Evolutionary conservation across 2,329 filamentous ascomycete genomes (phyloP).

Genomic region (Penicillium sp.): DNA sequence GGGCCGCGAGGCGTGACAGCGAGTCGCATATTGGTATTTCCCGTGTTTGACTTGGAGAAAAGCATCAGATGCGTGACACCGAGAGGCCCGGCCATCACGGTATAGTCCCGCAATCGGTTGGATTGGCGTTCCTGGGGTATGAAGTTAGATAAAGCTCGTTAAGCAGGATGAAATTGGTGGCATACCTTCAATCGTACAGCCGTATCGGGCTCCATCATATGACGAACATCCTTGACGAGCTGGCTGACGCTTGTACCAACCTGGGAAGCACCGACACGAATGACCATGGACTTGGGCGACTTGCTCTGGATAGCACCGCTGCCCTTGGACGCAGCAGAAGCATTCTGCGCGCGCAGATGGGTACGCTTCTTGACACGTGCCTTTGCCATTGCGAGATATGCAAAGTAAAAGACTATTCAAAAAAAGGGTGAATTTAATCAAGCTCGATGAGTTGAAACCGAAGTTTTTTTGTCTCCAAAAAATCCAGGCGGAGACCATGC

Average conservation of each 20-base stretch:
- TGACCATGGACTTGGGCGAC: slow-evolving; percentile 94
- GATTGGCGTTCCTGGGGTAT: slow-evolving; percentile 67
- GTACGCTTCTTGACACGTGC: slow-evolving; percentile 85
- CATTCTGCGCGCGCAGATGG: slow-evolving; percentile 67
- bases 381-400: slow-evolving; percentile 64
- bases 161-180: background rate
- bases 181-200: slow-evolving; percentile 74
- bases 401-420: slow-evolving; percentile 3
- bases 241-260: slow-evolving; percentile 90
- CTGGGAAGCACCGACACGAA: slow-evolving; percentile 90
- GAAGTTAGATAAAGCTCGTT: slow-evolving; percentile 6
- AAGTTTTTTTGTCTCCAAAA: slow-evolving; percentile 35
- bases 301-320: slow-evolving; percentile 63
- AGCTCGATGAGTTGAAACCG: slow-evolving; percentile 11
- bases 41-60: slow-evolving; percentile 83
- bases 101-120: slow-evolving; percentile 88
- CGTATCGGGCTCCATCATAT: slow-evolving; percentile 94
- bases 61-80: slow-evolving; percentile 90
- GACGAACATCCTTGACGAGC: slow-evolving; percentile 83
- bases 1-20: slow-evolving; percentile 86
- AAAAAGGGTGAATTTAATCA: slow-evolving; percentile 7
- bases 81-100: slow-evolving; percentile 90
- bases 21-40: slow-evolving; percentile 89
- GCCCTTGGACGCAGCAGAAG: slow-evolving; percentile 48
- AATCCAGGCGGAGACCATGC: slow-evolving; percentile 32